These are phyloP conservation scores for Trametopsis cervina DNA, from an alignment of 768 basidiomycete genomes.

Conservation along the genomic window DNA sequence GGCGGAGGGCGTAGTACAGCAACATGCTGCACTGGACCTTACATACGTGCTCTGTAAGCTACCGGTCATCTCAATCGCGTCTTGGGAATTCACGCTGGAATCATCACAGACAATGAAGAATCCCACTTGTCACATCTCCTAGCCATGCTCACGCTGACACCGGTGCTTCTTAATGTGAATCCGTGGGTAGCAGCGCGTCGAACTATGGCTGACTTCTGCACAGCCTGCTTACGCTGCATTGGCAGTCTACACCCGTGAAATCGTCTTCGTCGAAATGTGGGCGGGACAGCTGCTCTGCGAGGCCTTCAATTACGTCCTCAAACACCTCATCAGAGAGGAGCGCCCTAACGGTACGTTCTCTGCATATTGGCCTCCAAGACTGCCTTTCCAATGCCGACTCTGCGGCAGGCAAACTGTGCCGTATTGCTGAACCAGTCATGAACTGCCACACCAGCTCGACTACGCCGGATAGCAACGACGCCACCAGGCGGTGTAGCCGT, in stretches of 20 bases:
- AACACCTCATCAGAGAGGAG: slow-evolving; percentile 58
- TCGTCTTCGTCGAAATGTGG: slow-evolving; percentile 81
- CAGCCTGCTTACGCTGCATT: slow-evolving; percentile 78
- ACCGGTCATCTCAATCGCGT: background rate
- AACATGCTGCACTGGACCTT: slow-evolving; percentile 16
- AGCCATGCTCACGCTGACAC: slow-evolving; percentile 27
- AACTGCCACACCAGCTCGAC: too few relatives aligned
- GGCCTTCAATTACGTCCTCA: slow-evolving; percentile 60
- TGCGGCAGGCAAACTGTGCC: too few relatives aligned
- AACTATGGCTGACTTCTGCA: background rate
- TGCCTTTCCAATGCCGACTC: too few relatives aligned
- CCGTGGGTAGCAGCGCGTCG: background rate
- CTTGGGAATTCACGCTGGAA: background rate
- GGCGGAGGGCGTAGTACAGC: background rate
- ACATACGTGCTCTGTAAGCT: slow-evolving; percentile 24
- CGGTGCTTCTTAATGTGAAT: slow-evolving; percentile 26
- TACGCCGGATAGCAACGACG: too few relatives aligned
- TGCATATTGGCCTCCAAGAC: too few relatives aligned
- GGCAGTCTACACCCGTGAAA: slow-evolving; percentile 69
- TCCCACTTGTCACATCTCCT: slow-evolving; percentile 22
- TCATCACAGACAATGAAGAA: slow-evolving; percentile 23
- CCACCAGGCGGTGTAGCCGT: too few relatives aligned
- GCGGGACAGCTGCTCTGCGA: slow-evolving; percentile 71
- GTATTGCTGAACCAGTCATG: too few relatives aligned
- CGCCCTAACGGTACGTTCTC: slow-evolving; percentile 56